Base-by-base conservation (phyloP, 768 basidiomycete genomes). In the Trametes punicea region DNA sequence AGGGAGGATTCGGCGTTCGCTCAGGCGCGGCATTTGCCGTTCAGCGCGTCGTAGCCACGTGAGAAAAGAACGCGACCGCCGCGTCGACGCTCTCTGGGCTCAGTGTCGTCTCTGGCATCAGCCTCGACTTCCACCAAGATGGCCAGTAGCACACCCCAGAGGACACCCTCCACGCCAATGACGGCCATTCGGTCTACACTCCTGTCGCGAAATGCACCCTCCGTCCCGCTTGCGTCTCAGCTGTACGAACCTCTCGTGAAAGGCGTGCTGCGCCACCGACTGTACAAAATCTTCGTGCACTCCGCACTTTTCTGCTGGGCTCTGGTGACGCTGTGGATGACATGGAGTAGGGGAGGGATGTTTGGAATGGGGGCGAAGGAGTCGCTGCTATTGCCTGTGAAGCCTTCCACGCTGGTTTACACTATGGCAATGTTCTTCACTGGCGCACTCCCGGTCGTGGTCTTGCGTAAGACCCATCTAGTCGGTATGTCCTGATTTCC, bases 211-310 rank as follows among this genome's bases (percentile, higher is more conserved):
- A 71, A 82, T 0, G 70, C 84, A 1, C 81, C 82, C 0, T 71
- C 77, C 1, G 70, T 89, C 5, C 84, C 86, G 0, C 75, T 83
- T 0, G 69, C 87, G 2, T 70, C 77, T 5, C 78, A 83, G 60
- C 70, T 75, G 1, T 90, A 83, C 65, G 84, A 88, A 60, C 87
- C 87, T 8, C 77, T 82, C 41, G 79, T 83, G 2, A 88, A 85
- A 64, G 69, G 77, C 2, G 75, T 85, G 5, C 76, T 90, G 42
- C 78, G 75, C 47, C 81, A 82, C 63, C 81, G 87, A 36, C 71
- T 79, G 21, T 74, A 76, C 60, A 73, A 72, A 56, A 76, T 85
- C 29, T 80, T 90, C 55, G 66, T 77, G 8, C 63, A 59, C 6
- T 57, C 57, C 21, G 50, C 52, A 5, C 62, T 76, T 4, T 74